These are phyloP conservation scores for Tricholoma matsutake DNA, from an alignment of 768 basidiomycete genomes.

Conservation along the genomic window DNA sequence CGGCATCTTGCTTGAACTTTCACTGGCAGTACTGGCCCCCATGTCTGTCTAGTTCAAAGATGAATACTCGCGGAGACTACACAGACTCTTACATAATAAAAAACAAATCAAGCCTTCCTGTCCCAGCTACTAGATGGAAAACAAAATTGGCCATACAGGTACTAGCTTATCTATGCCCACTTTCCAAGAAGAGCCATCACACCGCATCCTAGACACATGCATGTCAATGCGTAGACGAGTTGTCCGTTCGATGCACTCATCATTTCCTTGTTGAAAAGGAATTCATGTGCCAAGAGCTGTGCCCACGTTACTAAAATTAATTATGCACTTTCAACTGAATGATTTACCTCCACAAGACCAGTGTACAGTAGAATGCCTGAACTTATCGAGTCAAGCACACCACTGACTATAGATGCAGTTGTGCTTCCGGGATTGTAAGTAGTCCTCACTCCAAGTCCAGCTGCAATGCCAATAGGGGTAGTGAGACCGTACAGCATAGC, in stretches of 20 bases:
- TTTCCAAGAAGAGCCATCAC: slow-evolving; percentile 89
- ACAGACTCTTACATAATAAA: no score
- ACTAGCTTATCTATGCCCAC: slow-evolving; percentile 61
- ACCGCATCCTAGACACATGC: slow-evolving; percentile 79
- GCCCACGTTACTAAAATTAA: slow-evolving; percentile 8
- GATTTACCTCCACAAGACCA: slow-evolving; percentile 33
- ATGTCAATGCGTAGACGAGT: slow-evolving; percentile 69
- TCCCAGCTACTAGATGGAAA: no score
- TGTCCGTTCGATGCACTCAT: slow-evolving; percentile 61
- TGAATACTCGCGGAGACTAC: no score
- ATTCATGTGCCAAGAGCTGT: slow-evolving; percentile 90
- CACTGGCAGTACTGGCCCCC: neutral
- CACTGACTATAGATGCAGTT: slow-evolving; percentile 78
- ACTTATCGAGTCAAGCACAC: slow-evolving; percentile 80
- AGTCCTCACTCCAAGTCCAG: slow-evolving; percentile 69
- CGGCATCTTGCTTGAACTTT: slow-evolving; percentile 37
- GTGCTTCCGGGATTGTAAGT: slow-evolving; percentile 81
- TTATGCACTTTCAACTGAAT: neutral
- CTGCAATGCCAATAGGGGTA: slow-evolving; percentile 87
- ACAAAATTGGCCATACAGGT: no score
- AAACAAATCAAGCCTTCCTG: no score
- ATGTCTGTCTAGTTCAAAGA: neutral
- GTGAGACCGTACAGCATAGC: slow-evolving; percentile 71
- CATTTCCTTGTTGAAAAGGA: slow-evolving; percentile 88
- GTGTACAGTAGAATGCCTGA: slow-evolving; percentile 89